Evolutionary conservation across 106 monocot species (phyloP), one percentile per base, ranked within the genome.

Genomic region (Allium fistulosum): DNA sequence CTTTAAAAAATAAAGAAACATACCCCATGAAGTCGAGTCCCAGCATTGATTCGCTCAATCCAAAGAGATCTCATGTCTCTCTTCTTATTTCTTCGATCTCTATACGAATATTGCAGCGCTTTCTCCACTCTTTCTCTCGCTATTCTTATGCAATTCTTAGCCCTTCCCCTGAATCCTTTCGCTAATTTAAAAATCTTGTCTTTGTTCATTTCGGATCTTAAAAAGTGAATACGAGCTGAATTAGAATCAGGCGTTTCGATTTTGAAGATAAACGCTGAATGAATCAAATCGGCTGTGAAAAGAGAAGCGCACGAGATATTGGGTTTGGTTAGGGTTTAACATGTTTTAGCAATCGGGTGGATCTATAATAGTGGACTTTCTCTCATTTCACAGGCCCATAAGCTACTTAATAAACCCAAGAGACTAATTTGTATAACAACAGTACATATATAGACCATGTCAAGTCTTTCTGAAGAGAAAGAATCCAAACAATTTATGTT

Each of bases 81-180:
- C 76, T 88, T 88, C 78, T 88, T 88, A 78, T 88, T 84, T 11
- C 88, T 83, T 58, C 88, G 88, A 52, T 88, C 88, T 60, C 88
- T 75, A 72, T 88, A 84, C 3, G 88, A 88, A 61, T 84, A 84
- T 57, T 88, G 88, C 16, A 88, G 69, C 7, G 81, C 88, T 76
- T 88, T 74, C 51, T 67, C 74, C 59, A 67, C 74, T 58, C 74
- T 67, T 50, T 74, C 67, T 57, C 74, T 67, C 14, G 87, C 80
- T 13, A 88, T 88, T 68, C 88, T 68, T 17, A 88, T 88, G 78
- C 88, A 88, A 66, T 88, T 84, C 81, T 88, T 88, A 6, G 88
- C 88, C 78, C 88, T 64, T 10, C 88, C 87, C 8, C 88, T 63
- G 68, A 88, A 88, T 15, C 88, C 88, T 84, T 88, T 88, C 11